A percentile compares a stretch with the other conserved stretches of the same genome.
phyloP scores from a whole-genome alignment of 441 rosid genomes.

The Erodium moschatum region DNA sequence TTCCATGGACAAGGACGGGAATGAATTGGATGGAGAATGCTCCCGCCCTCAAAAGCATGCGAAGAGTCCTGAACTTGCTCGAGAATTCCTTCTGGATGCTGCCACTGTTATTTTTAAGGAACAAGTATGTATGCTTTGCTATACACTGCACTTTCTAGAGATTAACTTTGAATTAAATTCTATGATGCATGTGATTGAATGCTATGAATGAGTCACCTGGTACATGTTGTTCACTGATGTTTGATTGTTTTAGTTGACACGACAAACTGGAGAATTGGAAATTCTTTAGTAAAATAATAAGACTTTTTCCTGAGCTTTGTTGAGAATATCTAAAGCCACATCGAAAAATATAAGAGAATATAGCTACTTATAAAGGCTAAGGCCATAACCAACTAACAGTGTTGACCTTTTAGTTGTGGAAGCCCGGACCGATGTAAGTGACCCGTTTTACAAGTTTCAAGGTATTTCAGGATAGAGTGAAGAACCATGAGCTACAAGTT shows the following conservation, averaged over 20 bases:
- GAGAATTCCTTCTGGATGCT: slow-evolving; percentile 94
- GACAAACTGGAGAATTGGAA: background rate
- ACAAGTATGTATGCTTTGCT: slow-evolving; percentile 43
- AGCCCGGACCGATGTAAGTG: background rate
- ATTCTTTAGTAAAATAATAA: background rate
- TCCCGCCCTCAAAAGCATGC: slow-evolving; percentile 98
- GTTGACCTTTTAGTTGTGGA: too few relatives aligned
- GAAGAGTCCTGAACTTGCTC: slow-evolving; percentile 98
- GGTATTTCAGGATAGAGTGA: background rate
- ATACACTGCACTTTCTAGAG: slow-evolving; percentile 11
- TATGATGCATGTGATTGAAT: background rate
- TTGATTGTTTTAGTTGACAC: background rate
- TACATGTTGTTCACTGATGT: background rate
- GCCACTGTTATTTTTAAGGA: slow-evolving; percentile 89
- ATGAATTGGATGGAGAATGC: slow-evolving; percentile 91
- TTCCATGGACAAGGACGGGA: slow-evolving; percentile 85
- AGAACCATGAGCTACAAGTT: background rate
- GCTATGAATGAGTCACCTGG: background rate
- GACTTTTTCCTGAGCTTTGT: too few relatives aligned
- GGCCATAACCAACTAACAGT: too few relatives aligned
- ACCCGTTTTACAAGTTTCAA: too few relatives aligned
- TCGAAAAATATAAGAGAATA: too few relatives aligned
- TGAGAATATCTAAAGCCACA: too few relatives aligned
- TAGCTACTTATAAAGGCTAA: too few relatives aligned
- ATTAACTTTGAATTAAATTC: slow-evolving; percentile 13